Conservation (phyloP, 495 filamentous ascomycete genomes). For the Chaetomium fimeti region DNA sequence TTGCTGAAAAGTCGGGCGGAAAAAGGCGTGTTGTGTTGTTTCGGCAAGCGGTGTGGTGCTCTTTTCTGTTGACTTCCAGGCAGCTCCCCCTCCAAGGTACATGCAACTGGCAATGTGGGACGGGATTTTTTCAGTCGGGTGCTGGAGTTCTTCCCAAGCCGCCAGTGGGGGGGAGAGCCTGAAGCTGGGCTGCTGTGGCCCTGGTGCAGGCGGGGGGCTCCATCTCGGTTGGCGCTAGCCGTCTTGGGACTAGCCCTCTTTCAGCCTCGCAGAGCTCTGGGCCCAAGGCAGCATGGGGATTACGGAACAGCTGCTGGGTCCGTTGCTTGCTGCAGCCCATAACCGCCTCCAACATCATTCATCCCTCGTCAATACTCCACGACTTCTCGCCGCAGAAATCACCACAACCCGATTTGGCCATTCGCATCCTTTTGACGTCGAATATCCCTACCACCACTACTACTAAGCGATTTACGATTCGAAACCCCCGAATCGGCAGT, state of each 20-base stretch:
- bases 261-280: constrained; percentile 39
- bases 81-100: constrained; percentile 29
- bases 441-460: neutral
- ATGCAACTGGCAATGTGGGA: constrained; percentile 30
- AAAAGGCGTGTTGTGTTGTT: constrained; percentile 22
- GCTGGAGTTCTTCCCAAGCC: constrained; percentile 33
- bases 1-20: constrained; percentile 5
- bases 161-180: constrained; percentile 10
- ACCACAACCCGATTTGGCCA: constrained; percentile 11
- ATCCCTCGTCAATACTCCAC: constrained; percentile 18
- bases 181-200: neutral
- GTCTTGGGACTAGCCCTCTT: constrained; percentile 22
- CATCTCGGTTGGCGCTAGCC: constrained; percentile 21
- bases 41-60: constrained; percentile 15
- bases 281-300: constrained; percentile 40
- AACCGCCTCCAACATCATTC: constrained; percentile 29
- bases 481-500: constrained; percentile 2
- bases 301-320: constrained; percentile 36
- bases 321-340: constrained; percentile 17
- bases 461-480: neutral
- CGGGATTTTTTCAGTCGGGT: constrained; percentile 36
- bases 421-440: too few relatives aligned
- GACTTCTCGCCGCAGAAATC: neutral
- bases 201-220: constrained; percentile 19
- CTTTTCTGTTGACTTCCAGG: constrained; percentile 27